phyloP scores from a whole-genome alignment of 2,329 filamentous ascomycete genomes.

The Pseudofabraea citricarpa region DNA sequence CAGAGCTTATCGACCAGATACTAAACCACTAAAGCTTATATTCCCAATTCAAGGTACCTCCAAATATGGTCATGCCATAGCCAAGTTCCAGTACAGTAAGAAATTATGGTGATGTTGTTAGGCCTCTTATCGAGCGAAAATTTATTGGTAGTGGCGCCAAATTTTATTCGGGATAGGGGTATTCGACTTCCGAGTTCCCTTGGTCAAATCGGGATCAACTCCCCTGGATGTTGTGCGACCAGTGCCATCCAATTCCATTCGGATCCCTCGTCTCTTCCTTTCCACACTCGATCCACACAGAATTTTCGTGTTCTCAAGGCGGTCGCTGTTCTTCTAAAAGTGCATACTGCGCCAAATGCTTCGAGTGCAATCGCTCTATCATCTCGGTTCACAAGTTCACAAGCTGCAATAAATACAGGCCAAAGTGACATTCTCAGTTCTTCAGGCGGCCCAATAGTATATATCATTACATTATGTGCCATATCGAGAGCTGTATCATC shows the following conservation, averaged over 20 bases:
- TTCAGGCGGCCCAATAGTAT: slow-evolving; percentile 17
- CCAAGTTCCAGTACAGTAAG: too few relatives aligned
- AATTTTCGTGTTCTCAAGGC: slow-evolving; percentile 22
- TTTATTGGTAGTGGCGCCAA: too few relatives aligned
- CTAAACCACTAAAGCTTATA: slow-evolving; percentile 12
- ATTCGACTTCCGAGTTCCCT: not conserved
- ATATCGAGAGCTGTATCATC: slow-evolving; percentile 20
- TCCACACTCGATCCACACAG: slow-evolving; percentile 24
- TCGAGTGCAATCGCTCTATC: slow-evolving; percentile 20
- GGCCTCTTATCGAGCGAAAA: too few relatives aligned
- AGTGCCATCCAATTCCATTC: slow-evolving; percentile 29
- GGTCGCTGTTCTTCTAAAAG: slow-evolving; percentile 22
- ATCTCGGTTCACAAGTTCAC: slow-evolving; percentile 19
- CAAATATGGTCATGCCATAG: not conserved
- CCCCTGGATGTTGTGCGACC: slow-evolving; percentile 22
- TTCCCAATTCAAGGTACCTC: not conserved
- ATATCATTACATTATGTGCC: slow-evolving; percentile 26
- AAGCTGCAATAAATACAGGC: slow-evolving; percentile 26
- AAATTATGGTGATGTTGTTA: too few relatives aligned
- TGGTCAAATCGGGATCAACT: slow-evolving; percentile 26
- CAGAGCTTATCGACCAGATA: slow-evolving; percentile 23
- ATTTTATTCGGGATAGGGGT: not conserved
- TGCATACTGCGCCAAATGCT: slow-evolving; percentile 23
- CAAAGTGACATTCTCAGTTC: slow-evolving; percentile 27
- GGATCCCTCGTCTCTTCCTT: slow-evolving; percentile 19